These are phyloP conservation scores for Peronosclerospora sorghi DNA, from an alignment of 352 stramenopile species.

Conservation along the genomic window DNA sequence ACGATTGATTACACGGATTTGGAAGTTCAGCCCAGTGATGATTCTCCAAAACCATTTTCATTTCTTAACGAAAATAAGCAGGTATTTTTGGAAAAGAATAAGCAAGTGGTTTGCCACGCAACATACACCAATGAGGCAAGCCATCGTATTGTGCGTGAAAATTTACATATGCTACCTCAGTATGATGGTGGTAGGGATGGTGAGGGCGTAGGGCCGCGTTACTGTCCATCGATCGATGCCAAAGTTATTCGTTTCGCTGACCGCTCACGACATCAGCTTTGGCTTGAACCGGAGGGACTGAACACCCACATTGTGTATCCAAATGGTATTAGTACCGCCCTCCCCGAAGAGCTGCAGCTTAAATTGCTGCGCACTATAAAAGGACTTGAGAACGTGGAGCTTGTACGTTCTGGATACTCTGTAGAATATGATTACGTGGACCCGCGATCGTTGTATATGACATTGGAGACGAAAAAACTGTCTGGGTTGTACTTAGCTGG, in stretches of 20 bases:
- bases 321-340: slow-evolving; percentile 90
- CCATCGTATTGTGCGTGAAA: slow-evolving; percentile 90
- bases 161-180: slow-evolving; percentile 88
- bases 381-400: slow-evolving; percentile 92
- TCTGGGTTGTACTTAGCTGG: slow-evolving; percentile 90
- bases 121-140: slow-evolving; percentile 95
- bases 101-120: slow-evolving; percentile 88
- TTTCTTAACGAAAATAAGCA: slow-evolving; percentile 79
- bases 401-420: slow-evolving; percentile 95
- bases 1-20: slow-evolving; percentile 93
- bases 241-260: slow-evolving; percentile 86
- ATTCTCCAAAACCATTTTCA: slow-evolving; percentile 88
- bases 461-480: slow-evolving; percentile 92
- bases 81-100: slow-evolving; percentile 54
- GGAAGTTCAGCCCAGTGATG: slow-evolving; percentile 89
- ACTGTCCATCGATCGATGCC: slow-evolving; percentile 97
- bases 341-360: slow-evolving; percentile 91
- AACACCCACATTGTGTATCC: slow-evolving; percentile 96
- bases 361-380: slow-evolving; percentile 91
- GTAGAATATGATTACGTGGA: slow-evolving; percentile 99
- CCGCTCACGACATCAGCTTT: slow-evolving; percentile 83
- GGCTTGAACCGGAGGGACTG: slow-evolving; percentile 96
- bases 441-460: slow-evolving; percentile 87
- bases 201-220: slow-evolving; percentile 69
- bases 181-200: slow-evolving; percentile 80